A percentile compares a stretch with the other conserved stretches of the same genome.
Conservation (phyloP, 257 asterid genomes). For the Asclepias syriaca region DNA sequence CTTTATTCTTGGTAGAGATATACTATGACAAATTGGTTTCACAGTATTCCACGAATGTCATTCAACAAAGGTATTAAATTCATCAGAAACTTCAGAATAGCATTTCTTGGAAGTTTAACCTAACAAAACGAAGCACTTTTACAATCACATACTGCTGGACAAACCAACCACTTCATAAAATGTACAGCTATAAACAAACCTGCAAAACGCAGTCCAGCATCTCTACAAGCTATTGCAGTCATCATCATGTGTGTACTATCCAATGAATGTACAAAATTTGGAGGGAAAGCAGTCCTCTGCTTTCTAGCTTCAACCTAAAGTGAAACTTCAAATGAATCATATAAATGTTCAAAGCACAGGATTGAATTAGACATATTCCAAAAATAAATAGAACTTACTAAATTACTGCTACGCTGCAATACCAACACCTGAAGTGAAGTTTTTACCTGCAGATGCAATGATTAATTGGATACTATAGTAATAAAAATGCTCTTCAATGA, state of each 20-base stretch:
- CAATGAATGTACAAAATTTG: slow-evolving; percentile 89
- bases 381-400: slow-evolving; percentile 39
- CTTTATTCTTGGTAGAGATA: neutral
- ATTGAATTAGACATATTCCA: neutral
- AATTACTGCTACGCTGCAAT: slow-evolving; percentile 69
- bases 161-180: neutral
- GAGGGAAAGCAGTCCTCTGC: slow-evolving; percentile 96
- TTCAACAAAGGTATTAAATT: neutral
- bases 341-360: neutral
- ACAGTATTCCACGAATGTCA: neutral
- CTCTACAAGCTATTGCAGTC: slow-evolving; percentile 96
- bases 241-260: slow-evolving; percentile 99
- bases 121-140: neutral
- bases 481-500: neutral
- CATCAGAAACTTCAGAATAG: neutral
- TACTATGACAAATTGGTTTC: neutral
- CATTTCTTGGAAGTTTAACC: neutral
- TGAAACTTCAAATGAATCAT: slow-evolving; percentile 16
- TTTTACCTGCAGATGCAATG: slow-evolving; percentile 57
- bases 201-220: slow-evolving; percentile 82
- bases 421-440: slow-evolving; percentile 92
- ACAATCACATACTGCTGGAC: neutral
- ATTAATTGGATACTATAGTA: slow-evolving; percentile 13
- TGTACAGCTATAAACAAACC: slow-evolving; percentile 35
- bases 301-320: slow-evolving; percentile 73